Evolutionary conservation across 805 yeast genomes (phyloP).

Genomic region (Saccharomycopsis fodiens): DNA sequence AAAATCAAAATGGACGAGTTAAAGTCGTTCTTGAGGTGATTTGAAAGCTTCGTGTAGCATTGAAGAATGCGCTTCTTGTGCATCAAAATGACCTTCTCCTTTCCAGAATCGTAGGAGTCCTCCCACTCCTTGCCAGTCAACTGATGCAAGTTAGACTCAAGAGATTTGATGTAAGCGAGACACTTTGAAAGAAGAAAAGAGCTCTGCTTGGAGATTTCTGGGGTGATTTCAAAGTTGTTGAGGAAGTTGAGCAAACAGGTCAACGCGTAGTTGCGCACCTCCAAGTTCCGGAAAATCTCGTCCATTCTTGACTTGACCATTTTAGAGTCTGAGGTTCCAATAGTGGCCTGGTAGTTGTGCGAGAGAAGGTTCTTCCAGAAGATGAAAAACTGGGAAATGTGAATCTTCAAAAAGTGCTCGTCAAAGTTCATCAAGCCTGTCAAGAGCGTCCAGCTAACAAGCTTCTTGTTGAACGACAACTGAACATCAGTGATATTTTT

Average conservation of each 20-base stretch:
- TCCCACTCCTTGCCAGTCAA: slow-evolving; percentile 20
- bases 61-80: slow-evolving; percentile 40
- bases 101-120: slow-evolving; percentile 21
- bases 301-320: slow-evolving; percentile 21
- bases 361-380: slow-evolving; percentile 59
- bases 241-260: slow-evolving; percentile 50
- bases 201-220: slow-evolving; percentile 37
- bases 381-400: slow-evolving; percentile 48
- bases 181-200: slow-evolving; percentile 42
- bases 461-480: slow-evolving; percentile 29
- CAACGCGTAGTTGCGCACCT: slow-evolving; percentile 51
- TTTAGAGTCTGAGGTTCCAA: slow-evolving; percentile 27
- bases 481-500: slow-evolving; percentile 23
- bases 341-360: slow-evolving; percentile 37
- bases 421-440: slow-evolving; percentile 61
- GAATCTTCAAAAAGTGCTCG: slow-evolving; percentile 43
- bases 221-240: slow-evolving; percentile 32
- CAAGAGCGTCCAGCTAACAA: slow-evolving; percentile 55
- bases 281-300: slow-evolving; percentile 34
- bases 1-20: slow-evolving; percentile 35
- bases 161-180: slow-evolving; percentile 26
- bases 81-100: slow-evolving; percentile 28
- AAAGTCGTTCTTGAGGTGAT: slow-evolving; percentile 27
- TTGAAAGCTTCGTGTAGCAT: slow-evolving; percentile 33
- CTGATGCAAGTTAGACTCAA: slow-evolving; percentile 27